Percentiles rank a stretch among this genome's conserved stretches.
Conservation (phyloP, 768 basidiomycete species). For the Trametes elegans region DNA sequence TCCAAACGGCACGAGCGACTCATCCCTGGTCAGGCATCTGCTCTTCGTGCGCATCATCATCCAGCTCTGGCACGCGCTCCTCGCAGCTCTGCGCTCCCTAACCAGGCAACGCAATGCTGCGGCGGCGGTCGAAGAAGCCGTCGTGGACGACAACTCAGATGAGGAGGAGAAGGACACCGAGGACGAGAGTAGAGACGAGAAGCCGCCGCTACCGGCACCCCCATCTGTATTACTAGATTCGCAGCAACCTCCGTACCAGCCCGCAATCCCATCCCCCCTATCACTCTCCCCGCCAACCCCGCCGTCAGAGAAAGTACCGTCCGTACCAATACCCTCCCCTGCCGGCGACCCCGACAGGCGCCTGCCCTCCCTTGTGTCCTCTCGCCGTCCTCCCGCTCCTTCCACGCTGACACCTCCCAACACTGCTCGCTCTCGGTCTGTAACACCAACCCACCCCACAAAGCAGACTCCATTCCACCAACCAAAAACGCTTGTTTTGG, state of each 20-base stretch:
- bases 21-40: constrained; percentile 42
- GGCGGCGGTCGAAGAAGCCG: constrained; percentile 24
- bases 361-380: constrained; percentile 4
- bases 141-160: constrained; percentile 30
- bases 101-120: constrained; percentile 22
- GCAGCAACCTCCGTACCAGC: constrained; percentile 22
- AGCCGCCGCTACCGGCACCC: constrained; percentile 14
- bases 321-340: constrained; percentile 5
- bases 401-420: constrained; percentile 6
- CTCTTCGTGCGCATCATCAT: constrained; percentile 72
- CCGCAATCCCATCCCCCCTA: constrained; percentile 29
- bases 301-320: constrained; percentile 24
- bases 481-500: constrained; percentile 94
- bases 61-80: constrained; percentile 67
- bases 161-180: constrained; percentile 36
- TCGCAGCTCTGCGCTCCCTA: constrained; percentile 56
- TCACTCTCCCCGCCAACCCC: constrained; percentile 24
- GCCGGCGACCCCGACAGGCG: not conserved
- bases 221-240: constrained; percentile 26
- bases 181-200: constrained; percentile 34
- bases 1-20: constrained; percentile 13
- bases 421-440: constrained; percentile 14
- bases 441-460: constrained; percentile 33
- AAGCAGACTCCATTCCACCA: constrained; percentile 73
- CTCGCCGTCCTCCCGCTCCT: not conserved